Percentiles rank a stretch among this genome's conserved stretches.
Conservation (phyloP, 106 monocot species). For the Vanilla planifolia region DNA sequence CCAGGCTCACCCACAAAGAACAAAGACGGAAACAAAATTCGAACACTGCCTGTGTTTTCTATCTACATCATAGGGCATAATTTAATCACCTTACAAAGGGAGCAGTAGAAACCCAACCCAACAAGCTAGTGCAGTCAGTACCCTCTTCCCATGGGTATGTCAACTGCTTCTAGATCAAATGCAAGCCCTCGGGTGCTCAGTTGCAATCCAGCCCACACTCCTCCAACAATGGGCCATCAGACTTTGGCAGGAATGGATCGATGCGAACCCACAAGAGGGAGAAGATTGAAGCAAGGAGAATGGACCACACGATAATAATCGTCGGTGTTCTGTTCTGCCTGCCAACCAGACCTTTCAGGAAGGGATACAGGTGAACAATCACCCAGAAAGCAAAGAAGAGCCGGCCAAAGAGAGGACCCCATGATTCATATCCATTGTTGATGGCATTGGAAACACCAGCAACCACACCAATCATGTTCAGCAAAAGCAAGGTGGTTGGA, state of each 20-base stretch:
- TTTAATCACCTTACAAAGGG: neutral
- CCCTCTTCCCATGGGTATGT: conserved; percentile 9
- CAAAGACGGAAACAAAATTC: conserved; percentile 9
- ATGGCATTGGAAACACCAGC: conserved; percentile 80
- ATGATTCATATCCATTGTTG: conserved; percentile 85
- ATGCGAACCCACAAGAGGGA: conserved; percentile 74
- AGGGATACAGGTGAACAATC: conserved; percentile 74
- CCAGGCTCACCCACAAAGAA: neutral
- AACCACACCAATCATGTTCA: conserved; percentile 70
- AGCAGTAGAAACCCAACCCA: neutral
- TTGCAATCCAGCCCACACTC: conserved; percentile 80
- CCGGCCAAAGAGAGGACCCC: conserved; percentile 72
- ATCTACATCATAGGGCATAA: conserved; percentile 14
- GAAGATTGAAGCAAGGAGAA: conserved; percentile 80
- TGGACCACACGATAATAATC: conserved; percentile 82
- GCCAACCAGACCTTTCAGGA: conserved; percentile 78
- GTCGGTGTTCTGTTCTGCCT: conserved; percentile 72
- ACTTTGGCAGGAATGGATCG: conserved; percentile 66
- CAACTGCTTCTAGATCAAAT: no score
- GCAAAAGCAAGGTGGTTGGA: conserved; percentile 62
- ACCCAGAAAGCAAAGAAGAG: conserved; percentile 89
- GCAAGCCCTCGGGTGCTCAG: conserved; percentile 17
- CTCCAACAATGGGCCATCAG: conserved; percentile 60
- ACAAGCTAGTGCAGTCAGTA: no score
- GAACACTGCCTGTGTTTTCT: conserved; percentile 12